Evolutionary conservation across 169 alveolate species (phyloP), one percentile per base, ranked within the genome.

Genomic region (Cryptosporidium andersoni): DNA sequence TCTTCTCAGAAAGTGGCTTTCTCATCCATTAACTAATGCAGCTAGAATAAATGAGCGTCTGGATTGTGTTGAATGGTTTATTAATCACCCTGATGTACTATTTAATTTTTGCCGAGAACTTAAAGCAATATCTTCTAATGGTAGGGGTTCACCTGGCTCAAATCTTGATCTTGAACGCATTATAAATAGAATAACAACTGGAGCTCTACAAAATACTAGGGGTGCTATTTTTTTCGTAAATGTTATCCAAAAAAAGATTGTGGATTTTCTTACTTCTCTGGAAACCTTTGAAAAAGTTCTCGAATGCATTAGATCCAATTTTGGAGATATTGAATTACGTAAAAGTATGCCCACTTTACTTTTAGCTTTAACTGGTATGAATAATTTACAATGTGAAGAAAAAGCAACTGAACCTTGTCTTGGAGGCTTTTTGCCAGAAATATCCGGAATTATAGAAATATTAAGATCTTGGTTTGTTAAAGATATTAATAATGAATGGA

Each of bases 1-100:
- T 67, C 65, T 95, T 89, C 64, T 98, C 81, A 93, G 96, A 80
- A 94, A 94, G 51, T 98, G 99, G 99, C 81, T 98, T n/a, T 91
- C 94, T 62, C 90, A 96, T 42, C 99, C 99, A 47, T 89, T 96
- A 63, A 66, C 91, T 56, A 92, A 92, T 65, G 81, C 92, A 40
- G 65, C 92, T n/a, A 82, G 91, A 62, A 94, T 97, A 9, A 92
- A 94, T 80, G 97, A 91, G 8, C 93, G 99, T 65, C 91, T 95
- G 51, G 96, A 93, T 81, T 94, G 96, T 6, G 98, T 98, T 3
- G 96, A 91, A 8, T 98, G 96, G 89, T 90, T 96, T 4, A 67
- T 88, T 47, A 80, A 91, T 25, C 82, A 94, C 89, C 81, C 88
- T 51, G 92, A 48, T 51, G 85, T 56, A 81, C 55, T 63, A 14